Base-by-base conservation (phyloP, 176 grass and related monocot genomes). In the Alopecurus myosuroides region DNA sequence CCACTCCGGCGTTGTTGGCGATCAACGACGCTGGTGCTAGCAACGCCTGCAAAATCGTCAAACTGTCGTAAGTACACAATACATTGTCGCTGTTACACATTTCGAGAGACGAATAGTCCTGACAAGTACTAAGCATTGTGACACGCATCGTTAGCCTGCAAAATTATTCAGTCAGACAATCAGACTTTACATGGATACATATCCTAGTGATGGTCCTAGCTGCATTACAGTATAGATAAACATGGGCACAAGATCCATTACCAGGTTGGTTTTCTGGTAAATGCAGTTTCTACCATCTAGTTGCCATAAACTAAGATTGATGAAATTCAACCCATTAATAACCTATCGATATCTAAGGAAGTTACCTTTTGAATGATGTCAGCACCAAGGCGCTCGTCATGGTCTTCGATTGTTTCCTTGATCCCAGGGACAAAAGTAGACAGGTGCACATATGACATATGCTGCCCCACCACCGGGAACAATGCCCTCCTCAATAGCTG, bases 301-400 rank as follows among this genome's bases (percentile, higher is more conserved):
- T 13, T 41, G 57, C 0, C 25, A 20, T 62, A 40, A 60, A 28
- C 23, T 18, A 11, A n/a, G 31, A 11, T 15, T 4, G 9, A 69
- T 56, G 65, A 3, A 3, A 46, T 46, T 46, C 44, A 45, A 56
- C 15, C 1, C 13, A 11, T 70, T 28, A 13, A n/a, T n/a, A n/a
- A 80, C 46, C 81, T 49, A 49, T 74, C 0, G 14, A 36, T 71
- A 10, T 31, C 4, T 75, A 67, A 30, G 66, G 1, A 77, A 23
- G 50, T 84, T 84, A 92, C 87, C 90, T 89, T 92, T 19, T 89
- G 87, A 84, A 92, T 77, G 46, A 92, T 89, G 60, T 92, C 90
- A 36, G 87, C 87, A 66, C 87, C 90, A 79, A 92, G 81, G 42
- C 84, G 79, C 84, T 92, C 87, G 2, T 92, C 90, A 33, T 61